Base-by-base conservation (phyloP, 169 alveolate species). In the Eimeria sp. region DNA sequence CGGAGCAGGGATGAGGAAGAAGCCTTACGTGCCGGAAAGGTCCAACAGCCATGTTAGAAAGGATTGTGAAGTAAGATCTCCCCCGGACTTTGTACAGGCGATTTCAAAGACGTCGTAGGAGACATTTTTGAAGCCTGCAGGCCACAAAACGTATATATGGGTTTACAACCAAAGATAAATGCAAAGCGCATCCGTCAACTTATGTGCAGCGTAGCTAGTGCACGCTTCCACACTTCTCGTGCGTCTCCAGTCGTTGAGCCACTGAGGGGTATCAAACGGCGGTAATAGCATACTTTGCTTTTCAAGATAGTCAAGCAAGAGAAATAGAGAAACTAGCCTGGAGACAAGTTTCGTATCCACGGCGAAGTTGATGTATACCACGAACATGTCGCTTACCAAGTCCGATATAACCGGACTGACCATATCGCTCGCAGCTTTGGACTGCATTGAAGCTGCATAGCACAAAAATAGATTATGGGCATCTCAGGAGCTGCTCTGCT, bases 311-410 rank as follows among this genome's bases (percentile, higher is more conserved):
- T 92, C 95, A 49, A 92, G 84, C 27, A 83, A 57, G 70, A 92
- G 92, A 43, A 92, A 92, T 54, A 92, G 95, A 18, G 95, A 78
- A 80, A 76, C 88, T 20, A 92, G 90, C 91, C 95, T 63, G 49
- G 91, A 83, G 40, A 75, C 92, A 18, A 92, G 49, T 45, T 65
- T 40, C 34, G 72, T 61, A 16, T 92, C 95, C 83, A 78, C 54
- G 54, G 91, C 95, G 83, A 75, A 78, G 84, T 92, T 92, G 89
- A 92, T 92, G 34, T 92, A 92, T 34, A 92, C 87, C 54, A 67
- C 73, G 67, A 92, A 51, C 73, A 92, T 82, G 54, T 73, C 88
- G 82, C 80, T 73, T 47, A 75, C 95, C 30, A 92, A 45, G 86
- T 92, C 95, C 40, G 82, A 76, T 14, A 78, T 92, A 13, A 61